phyloP scores from a whole-genome alignment of 2,329 filamentous ascomycete species.

The Venturia nashicola region DNA sequence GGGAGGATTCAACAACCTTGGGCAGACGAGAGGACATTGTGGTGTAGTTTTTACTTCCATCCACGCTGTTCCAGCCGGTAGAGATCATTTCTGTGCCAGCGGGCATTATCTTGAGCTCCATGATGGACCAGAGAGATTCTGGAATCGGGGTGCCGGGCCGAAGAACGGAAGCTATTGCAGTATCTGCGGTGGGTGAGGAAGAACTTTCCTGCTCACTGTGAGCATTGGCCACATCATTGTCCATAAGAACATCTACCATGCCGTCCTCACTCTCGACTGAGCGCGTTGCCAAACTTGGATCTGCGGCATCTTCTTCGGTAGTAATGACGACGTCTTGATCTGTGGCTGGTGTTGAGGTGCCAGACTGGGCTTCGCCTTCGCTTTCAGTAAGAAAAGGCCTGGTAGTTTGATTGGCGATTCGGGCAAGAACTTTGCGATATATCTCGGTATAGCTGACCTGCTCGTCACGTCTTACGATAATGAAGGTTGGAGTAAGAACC shows the following conservation, averaged over 20 bases:
- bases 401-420: constrained; percentile 65
- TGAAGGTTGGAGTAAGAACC: constrained; percentile 48
- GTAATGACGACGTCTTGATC: constrained; percentile 61
- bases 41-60: constrained; percentile 47
- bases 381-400: constrained; percentile 48
- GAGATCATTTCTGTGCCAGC: constrained; percentile 47
- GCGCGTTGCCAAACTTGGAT: constrained; percentile 58
- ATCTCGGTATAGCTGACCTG: constrained; percentile 57
- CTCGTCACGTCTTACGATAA: constrained; percentile 64
- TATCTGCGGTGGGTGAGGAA: constrained; percentile 15
- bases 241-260: constrained; percentile 80
- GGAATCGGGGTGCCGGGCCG: constrained; percentile 46
- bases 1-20: not conserved
- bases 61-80: constrained; percentile 54
- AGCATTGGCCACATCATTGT: constrained; percentile 22
- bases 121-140: constrained; percentile 55
- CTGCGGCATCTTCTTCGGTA: constrained; percentile 48
- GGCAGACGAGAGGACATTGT: constrained; percentile 37
- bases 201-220: constrained; percentile 15
- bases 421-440: constrained; percentile 65
- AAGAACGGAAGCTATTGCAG: constrained; percentile 38
- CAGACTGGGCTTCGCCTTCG: constrained; percentile 36
- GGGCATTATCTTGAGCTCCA: constrained; percentile 58
- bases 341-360: not conserved
- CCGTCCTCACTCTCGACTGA: constrained; percentile 85